phyloP scores from a whole-genome alignment of 78 protist genomes.

The Speleostelium caveatum region DNA sequence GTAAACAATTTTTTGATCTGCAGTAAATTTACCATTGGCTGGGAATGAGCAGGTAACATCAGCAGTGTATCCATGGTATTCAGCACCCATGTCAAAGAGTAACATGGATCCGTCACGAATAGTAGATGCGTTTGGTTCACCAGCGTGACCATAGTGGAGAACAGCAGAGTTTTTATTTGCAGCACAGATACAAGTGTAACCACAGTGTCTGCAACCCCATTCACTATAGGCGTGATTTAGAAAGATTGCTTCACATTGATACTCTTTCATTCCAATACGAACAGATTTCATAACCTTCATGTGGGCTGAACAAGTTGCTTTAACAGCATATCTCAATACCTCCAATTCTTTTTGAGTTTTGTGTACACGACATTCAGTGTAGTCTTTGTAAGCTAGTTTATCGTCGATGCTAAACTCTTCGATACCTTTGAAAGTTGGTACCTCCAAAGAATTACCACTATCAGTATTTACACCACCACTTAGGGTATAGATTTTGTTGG shows the following conservation, averaged over 20 bases:
- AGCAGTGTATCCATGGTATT: slow-evolving; percentile 90
- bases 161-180: slow-evolving; percentile 83
- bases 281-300: slow-evolving; percentile 71
- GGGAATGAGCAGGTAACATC: slow-evolving; percentile 96
- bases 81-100: slow-evolving; percentile 92
- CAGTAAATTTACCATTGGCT: slow-evolving; percentile 87
- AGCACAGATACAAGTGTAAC: slow-evolving; percentile 90
- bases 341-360: slow-evolving; percentile 86
- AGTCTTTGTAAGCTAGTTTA: slow-evolving; percentile 5
- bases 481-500: slow-evolving; percentile 53
- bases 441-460: slow-evolving; percentile 5
- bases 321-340: slow-evolving; percentile 75
- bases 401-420: slow-evolving; percentile 51
- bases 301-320: slow-evolving; percentile 75
- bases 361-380: slow-evolving; percentile 81
- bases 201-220: slow-evolving; percentile 81
- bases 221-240: slow-evolving; percentile 65
- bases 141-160: slow-evolving; percentile 90
- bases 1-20: slow-evolving; percentile 87
- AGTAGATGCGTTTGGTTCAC: slow-evolving; percentile 74
- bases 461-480: slow-evolving; percentile 46
- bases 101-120: slow-evolving; percentile 76
- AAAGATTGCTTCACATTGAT: slow-evolving; percentile 83
- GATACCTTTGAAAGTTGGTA: slow-evolving; percentile 42
- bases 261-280: slow-evolving; percentile 83